Conservation (phyloP, 768 basidiomycete species). For the Pisolithus marmoratus region DNA sequence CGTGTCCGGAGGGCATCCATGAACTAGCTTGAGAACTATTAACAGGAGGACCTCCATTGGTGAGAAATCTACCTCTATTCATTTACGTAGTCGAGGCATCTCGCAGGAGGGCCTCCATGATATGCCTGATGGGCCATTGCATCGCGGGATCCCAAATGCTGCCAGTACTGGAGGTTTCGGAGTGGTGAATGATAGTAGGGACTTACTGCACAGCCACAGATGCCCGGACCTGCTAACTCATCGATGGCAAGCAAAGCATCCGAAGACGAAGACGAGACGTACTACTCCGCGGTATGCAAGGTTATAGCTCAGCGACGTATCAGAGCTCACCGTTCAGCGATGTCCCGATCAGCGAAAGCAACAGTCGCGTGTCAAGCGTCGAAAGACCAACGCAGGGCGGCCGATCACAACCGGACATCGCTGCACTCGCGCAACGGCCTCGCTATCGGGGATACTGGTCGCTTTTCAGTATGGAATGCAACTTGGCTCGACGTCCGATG, state of each 20-base stretch:
- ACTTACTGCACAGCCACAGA: no score
- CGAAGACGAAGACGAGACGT: slow-evolving; percentile 16
- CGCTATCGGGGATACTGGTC: slow-evolving; percentile 13
- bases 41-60: no score
- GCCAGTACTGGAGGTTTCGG: no score
- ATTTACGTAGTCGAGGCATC: no score
- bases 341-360: background rate
- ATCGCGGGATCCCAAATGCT: no score
- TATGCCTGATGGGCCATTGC: no score
- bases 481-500: background rate
- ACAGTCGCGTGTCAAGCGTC: slow-evolving; percentile 20
- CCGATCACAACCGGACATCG: slow-evolving; percentile 3
- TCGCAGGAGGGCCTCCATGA: no score
- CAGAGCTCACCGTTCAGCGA: background rate
- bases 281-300: slow-evolving; percentile 17
- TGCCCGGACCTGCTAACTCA: no score
- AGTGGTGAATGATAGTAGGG: no score
- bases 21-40: no score
- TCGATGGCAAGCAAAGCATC: background rate
- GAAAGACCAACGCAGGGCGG: slow-evolving; percentile 18
- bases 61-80: no score
- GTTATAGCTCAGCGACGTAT: background rate
- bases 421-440: slow-evolving; percentile 12
- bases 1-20: no score
- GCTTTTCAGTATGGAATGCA: slow-evolving; percentile 11